Evolutionary conservation across 2,329 filamentous ascomycete species (phyloP), one percentile per base, ranked within the genome.

Genomic region (Huntiella savannae): DNA sequence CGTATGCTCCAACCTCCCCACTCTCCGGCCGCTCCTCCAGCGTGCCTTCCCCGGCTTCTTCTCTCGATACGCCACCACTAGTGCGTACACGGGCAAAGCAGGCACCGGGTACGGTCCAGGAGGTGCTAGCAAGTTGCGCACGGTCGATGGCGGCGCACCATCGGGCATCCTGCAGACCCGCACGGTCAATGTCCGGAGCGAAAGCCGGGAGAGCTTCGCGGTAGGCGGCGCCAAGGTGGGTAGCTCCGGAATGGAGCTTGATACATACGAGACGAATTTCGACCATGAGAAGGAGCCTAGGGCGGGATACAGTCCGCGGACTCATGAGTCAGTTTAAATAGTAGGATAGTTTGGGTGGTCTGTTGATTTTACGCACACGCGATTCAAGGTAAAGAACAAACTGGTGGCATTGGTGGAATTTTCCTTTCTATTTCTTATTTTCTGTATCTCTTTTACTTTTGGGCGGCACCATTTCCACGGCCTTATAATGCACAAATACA

Each of bases 1-100:
- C 50, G 54, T 64, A 10, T 63, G 62, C 49, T 56, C 60, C 40
- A 63, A 61, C 47, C 57, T 64, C 4, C 62, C 62, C 1, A 62
- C 61, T 12, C 52, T 64, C 1, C 57, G 60, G 2, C 59, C 59
- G 11, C 45, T 60, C 4, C 41, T 60, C 17, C 50, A 43, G n/a
- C 41, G 40, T 19, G 6, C 46, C 7, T 45, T 51, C 17, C 49
- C 46, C 22, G 36, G 32, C 15, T 32, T 44, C 35, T 48, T 44
- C 17, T 40, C 36, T 15, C 34, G 36, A 8, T 45, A 48, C 32
- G 41, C 34, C 22, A 34, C 46, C 5, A 35, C 46, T 11, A 44
- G 34, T n/a, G 16, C 36, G n/a, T 37, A 19, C 16, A 35, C 28
- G 22, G 40, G 46, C 10, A 48, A 40, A 28, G 35, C 40, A 12